Evolutionary conservation across 2,329 filamentous ascomycete genomes (phyloP).

Genomic region (Zymoseptoria passerinii): DNA sequence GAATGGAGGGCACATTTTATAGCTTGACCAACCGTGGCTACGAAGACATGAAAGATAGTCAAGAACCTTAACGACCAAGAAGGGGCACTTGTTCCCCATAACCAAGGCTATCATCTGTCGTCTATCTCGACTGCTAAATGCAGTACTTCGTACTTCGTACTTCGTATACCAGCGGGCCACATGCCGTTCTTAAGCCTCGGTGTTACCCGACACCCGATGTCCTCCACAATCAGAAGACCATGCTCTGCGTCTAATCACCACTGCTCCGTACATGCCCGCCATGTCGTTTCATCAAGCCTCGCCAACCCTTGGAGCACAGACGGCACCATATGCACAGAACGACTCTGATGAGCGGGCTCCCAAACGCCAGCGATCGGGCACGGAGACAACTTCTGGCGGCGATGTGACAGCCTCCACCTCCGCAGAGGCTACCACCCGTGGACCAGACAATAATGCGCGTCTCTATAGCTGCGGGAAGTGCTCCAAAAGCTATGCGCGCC

Average conservation of each 20-base stretch:
- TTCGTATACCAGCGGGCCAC: no score
- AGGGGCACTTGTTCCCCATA: no score
- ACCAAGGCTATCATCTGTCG: no score
- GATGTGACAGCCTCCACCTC: conserved; percentile 4
- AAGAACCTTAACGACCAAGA: no score
- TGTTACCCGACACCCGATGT: no score
- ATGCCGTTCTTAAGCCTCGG: no score
- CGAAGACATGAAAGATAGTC: no score
- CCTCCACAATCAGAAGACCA: background rate
- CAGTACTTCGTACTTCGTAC: no score
- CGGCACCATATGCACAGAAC: background rate
- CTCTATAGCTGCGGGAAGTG: conserved; percentile 46
- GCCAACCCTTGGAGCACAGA: background rate
- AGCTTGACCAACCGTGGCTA: no score
- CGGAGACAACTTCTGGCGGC: conserved; percentile 2
- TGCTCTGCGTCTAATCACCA: background rate
- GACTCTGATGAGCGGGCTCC: conserved; percentile 6
- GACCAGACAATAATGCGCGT: conserved; percentile 13
- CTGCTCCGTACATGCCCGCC: background rate
- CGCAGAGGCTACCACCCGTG: conserved; percentile 3
- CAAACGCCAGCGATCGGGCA: conserved; percentile 6
- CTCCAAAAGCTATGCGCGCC: conserved; percentile 44
- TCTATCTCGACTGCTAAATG: no score
- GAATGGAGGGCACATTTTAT: background rate
- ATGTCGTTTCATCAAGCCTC: background rate